Base-by-base conservation (phyloP, 306 rosid species). In the Astragalus membranaceus region DNA sequence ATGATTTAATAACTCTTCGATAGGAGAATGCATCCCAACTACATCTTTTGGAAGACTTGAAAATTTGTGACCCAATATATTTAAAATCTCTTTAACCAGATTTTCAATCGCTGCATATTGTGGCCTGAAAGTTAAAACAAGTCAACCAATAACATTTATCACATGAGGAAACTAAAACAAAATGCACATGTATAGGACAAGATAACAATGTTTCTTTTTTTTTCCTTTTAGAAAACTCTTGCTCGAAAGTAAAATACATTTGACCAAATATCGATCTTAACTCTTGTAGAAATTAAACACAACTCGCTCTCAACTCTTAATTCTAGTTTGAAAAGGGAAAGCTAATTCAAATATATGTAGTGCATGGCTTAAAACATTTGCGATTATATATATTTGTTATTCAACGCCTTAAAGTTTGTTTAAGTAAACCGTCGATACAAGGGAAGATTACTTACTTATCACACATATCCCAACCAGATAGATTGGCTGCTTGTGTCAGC, bases 21-120 rank as follows among this genome's bases (percentile, higher is more conserved):
- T 15, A 12, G n/a, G 64, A 14, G 76, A 47, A 0, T 54, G 13
- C 51, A 69, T 61, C 49, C 75, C 80, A 46, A 79, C 69, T 8
- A 74, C 9, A 53, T 69, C 77, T 55, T 69, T 30, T 4, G 73
- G 14, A 37, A 39, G 6, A 39, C 10, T 26, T 7, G 49, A 39
- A 26, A 55, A 0, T 36, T 67, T 56, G 30, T 8, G 50, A 16
- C 35, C 6, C 69, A 72, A 47, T 57, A 64, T 4, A 7, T 5
- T 10, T 50, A 17, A 13, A 8, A 55, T 26, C 46, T 33, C n/a
- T 49, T 60, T 2, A 7, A 68, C 56, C 11, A 76, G 58, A 4
- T 67, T 23, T 59, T 69, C 50, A 26, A 67, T 75, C 13, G 10
- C 70, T 3, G 7, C 17, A 39, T 13, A 5, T 2, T 67, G 49